These are phyloP conservation scores for Fragaria ananassa DNA, from an alignment of 306 rosid species.

Conservation along the genomic window DNA sequence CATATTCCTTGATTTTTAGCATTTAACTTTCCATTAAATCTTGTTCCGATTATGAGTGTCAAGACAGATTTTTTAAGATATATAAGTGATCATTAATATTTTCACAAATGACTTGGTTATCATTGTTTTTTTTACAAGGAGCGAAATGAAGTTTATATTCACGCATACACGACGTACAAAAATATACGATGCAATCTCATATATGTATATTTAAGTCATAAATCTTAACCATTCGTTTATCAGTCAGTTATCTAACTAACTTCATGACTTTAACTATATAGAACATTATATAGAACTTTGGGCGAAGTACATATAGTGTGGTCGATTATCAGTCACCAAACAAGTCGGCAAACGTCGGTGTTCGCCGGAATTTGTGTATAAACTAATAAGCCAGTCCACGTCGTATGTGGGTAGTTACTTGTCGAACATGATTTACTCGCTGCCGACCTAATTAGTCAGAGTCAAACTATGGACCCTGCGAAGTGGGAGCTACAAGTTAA, in stretches of 20 bases:
- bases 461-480: neutral
- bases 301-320: neutral
- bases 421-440: neutral
- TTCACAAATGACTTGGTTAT: neutral
- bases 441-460: neutral
- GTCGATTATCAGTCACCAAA: neutral
- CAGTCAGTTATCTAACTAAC: too few species aligned
- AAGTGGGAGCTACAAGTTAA: neutral
- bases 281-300: too few species aligned
- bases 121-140: too few species aligned
- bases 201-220: too few species aligned
- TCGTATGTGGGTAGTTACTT: neutral
- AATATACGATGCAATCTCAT: too few species aligned
- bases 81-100: neutral
- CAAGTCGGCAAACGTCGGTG: neutral
- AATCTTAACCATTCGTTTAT: too few species aligned
- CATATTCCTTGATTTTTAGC: conserved; percentile 59
- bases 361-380: neutral
- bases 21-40: conserved; percentile 46
- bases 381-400: neutral
- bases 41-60: conserved; percentile 40
- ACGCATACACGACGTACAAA: too few species aligned
- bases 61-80: conserved; percentile 15
- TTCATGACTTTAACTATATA: too few species aligned
- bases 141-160: too few species aligned